Conservation (phyloP, 1,284 basidiomycete genomes). For the Ceratobasidium papillatum region DNA sequence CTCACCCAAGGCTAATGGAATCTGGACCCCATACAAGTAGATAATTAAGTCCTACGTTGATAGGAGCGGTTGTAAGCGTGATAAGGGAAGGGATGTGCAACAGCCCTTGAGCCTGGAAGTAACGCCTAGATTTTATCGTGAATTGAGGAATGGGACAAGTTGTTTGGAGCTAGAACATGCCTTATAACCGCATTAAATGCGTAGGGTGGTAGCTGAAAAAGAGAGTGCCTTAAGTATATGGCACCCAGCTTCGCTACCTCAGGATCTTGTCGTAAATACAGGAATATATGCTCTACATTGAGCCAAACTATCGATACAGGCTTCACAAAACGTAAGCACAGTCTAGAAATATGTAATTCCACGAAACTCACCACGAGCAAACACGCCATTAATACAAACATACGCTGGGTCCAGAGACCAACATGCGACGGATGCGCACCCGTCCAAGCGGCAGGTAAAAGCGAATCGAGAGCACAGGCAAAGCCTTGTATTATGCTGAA, state of each 20-base stretch:
- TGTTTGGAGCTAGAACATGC: constrained; percentile 59
- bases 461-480: constrained; percentile 83
- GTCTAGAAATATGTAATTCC: constrained; percentile 41
- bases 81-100: constrained; percentile 89
- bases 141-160: not conserved
- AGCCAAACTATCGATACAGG: constrained; percentile 79
- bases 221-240: constrained; percentile 77
- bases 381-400: constrained; percentile 73
- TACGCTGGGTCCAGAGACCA: constrained; percentile 89
- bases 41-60: constrained; percentile 86
- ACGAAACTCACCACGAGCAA: constrained; percentile 63
- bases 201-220: constrained; percentile 88
- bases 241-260: constrained; percentile 83
- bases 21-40: constrained; percentile 87
- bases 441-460: constrained; percentile 93
- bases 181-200: constrained; percentile 75
- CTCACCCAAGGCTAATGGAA: constrained; percentile 71
- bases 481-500: constrained; percentile 84
- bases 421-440: constrained; percentile 82
- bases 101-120: constrained; percentile 60
- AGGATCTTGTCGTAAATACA: constrained; percentile 79
- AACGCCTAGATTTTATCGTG: not conserved
- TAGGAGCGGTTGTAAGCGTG: constrained; percentile 82
- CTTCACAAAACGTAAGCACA: constrained; percentile 51
- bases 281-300: constrained; percentile 83